Evolutionary conservation across 2,329 filamentous ascomycete species (phyloP).

Genomic region (Penicillium decumbens): DNA sequence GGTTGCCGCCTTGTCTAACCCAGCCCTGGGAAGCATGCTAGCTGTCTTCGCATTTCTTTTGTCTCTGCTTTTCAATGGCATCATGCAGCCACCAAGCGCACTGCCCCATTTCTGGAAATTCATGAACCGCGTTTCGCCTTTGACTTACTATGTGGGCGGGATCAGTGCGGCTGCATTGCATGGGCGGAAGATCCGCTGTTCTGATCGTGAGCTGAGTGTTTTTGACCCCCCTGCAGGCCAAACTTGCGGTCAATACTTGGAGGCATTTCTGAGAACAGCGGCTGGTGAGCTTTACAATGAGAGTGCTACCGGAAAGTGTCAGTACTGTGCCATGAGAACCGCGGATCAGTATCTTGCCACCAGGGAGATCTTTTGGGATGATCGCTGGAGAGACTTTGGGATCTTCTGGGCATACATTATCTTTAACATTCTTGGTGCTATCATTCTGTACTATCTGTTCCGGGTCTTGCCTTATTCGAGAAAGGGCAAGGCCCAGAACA

Average conservation of each 20-base stretch:
- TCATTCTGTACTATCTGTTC: constrained; percentile 50
- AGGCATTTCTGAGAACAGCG: constrained; percentile 42
- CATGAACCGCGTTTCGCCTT: constrained; percentile 57
- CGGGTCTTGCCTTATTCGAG: constrained; percentile 34
- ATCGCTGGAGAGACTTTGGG: constrained; percentile 65
- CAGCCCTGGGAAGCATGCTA: constrained; percentile 13
- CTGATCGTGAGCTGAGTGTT: constrained; percentile 61
- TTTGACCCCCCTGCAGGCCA: constrained; percentile 56
- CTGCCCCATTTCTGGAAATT: constrained; percentile 65
- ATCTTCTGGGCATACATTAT: constrained; percentile 55
- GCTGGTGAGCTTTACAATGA: constrained; percentile 53
- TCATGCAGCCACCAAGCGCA: constrained; percentile 60
- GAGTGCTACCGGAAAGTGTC: constrained; percentile 49
- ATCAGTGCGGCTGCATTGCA: constrained; percentile 66
- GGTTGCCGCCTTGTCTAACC: constrained; percentile 8
- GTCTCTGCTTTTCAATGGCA: constrained; percentile 28
- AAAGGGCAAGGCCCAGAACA: constrained; percentile 12
- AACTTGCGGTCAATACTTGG: constrained; percentile 58
- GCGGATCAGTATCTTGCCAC: constrained; percentile 37
- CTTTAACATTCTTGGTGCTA: constrained; percentile 53
- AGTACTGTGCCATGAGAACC: constrained; percentile 39
- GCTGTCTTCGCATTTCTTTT: constrained; percentile 15
- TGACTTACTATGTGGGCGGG: constrained; percentile 48
- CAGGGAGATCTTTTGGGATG: constrained; percentile 49
- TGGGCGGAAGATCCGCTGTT: constrained; percentile 62